These are phyloP conservation scores for Ceratocystis albifundus DNA, from an alignment of 2,329 filamentous ascomycete species.

Conservation along the genomic window DNA sequence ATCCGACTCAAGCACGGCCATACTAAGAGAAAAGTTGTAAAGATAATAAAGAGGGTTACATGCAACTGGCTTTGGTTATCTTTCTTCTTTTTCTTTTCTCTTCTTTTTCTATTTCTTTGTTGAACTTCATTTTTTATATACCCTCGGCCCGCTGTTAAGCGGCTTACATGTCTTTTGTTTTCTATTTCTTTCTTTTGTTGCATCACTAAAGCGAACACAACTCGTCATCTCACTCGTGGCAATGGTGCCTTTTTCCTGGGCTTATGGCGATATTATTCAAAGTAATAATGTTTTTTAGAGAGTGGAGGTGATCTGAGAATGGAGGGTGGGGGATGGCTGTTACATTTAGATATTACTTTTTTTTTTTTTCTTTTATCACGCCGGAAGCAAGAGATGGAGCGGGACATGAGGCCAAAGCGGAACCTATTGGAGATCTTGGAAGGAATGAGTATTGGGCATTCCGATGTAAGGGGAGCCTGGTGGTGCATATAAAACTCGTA, in stretches of 20 bases:
- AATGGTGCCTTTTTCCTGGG: neutral
- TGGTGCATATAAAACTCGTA: neutral
- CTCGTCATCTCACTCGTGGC: neutral
- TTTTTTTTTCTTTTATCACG: too few relatives aligned
- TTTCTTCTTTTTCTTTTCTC: too few relatives aligned
- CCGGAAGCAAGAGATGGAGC: too few relatives aligned
- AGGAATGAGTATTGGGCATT: neutral
- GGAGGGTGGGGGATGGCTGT: too few relatives aligned
- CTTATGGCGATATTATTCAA: neutral
- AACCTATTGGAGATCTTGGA: neutral
- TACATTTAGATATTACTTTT: too few relatives aligned
- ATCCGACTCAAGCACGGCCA: conserved; percentile 5
- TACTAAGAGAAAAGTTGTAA: neutral
- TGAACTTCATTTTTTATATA: conserved; percentile 4
- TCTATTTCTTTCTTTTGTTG: conserved; percentile 3
- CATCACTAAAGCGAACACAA: too few relatives aligned
- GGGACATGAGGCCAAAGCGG: too few relatives aligned
- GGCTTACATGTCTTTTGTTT: neutral
- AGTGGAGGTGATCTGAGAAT: too few relatives aligned
- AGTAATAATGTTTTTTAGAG: neutral
- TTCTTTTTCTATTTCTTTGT: too few relatives aligned
- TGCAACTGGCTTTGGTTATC: neutral
- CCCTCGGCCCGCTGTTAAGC: neutral
- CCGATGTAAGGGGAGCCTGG: neutral
- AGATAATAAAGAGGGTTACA: neutral